These are phyloP conservation scores for Crotalaria pallida DNA, from an alignment of 306 rosid genomes.

Conservation along the genomic window DNA sequence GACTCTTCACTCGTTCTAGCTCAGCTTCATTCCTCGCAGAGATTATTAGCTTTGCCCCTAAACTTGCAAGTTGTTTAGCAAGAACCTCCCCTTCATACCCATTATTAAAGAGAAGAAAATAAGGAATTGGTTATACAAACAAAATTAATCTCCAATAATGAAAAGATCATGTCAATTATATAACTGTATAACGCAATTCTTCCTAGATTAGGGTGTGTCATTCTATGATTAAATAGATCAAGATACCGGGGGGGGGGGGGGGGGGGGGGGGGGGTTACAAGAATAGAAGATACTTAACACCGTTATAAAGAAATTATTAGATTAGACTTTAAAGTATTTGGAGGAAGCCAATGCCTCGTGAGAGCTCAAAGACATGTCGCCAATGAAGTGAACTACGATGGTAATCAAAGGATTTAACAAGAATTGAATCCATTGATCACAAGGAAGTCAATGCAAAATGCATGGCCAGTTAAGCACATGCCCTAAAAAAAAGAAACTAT, in stretches of 20 bases:
- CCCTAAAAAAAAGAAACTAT: not conserved
- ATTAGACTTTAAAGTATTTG: no score
- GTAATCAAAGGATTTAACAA: not conserved
- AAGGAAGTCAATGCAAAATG: not conserved
- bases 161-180: conserved; percentile 10
- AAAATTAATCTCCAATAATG: conserved; percentile 5
- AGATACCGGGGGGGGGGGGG: no score
- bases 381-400: not conserved
- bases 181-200: not conserved
- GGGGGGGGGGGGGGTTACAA: no score
- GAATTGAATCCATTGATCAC: not conserved
- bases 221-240: not conserved
- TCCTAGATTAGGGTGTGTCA: not conserved
- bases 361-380: no score
- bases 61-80: conserved; percentile 77
- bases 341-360: no score
- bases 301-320: no score
- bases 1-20: conserved; percentile 60
- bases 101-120: not conserved
- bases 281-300: no score
- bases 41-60: conserved; percentile 88
- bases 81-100: conserved; percentile 67
- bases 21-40: conserved; percentile 89
- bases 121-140: not conserved
- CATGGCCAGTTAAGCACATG: not conserved